Percentiles rank a stretch among this genome's conserved stretches.
Conservation (phyloP, 2,329 filamentous ascomycete species). For the Aspergillus arachidicola region DNA sequence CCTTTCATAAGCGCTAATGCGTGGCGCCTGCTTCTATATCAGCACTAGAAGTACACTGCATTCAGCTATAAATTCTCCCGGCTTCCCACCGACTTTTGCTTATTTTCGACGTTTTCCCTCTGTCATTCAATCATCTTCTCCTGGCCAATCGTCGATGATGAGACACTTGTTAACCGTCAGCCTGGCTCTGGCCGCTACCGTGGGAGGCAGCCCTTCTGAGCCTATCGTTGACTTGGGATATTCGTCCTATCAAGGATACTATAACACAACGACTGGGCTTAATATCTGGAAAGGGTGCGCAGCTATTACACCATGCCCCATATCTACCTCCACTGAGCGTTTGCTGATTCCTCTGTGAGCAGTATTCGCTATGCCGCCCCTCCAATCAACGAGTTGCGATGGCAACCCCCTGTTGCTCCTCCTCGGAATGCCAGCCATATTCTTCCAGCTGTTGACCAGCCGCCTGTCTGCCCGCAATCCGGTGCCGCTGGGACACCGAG, state of each 20-base stretch:
- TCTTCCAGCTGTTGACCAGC: constrained; percentile 1
- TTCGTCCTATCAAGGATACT: background rate
- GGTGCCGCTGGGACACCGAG: background rate
- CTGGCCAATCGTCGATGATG: background rate
- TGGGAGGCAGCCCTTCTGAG: background rate
- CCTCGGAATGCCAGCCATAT: background rate
- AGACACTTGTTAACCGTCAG: background rate
- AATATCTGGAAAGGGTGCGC: background rate
- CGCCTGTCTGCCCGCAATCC: constrained; percentile 1
- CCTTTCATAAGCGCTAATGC: background rate
- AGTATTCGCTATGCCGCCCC: constrained; percentile 9
- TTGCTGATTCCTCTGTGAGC: background rate
- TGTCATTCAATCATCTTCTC: background rate
- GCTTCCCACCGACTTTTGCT: background rate
- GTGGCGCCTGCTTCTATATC: background rate
- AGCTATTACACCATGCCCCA: background rate
- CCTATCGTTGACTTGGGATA: background rate
- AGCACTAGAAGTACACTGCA: background rate
- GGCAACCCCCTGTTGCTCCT: constrained; percentile 5
- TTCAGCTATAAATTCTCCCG: background rate
- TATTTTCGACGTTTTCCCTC: background rate
- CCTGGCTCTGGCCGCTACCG: background rate
- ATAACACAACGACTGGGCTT: background rate
- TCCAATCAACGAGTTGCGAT: constrained; percentile 5
- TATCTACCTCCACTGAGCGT: background rate